Conservation (phyloP, 495 filamentous ascomycete genomes). For the Hyaloscypha bicolor region DNA sequence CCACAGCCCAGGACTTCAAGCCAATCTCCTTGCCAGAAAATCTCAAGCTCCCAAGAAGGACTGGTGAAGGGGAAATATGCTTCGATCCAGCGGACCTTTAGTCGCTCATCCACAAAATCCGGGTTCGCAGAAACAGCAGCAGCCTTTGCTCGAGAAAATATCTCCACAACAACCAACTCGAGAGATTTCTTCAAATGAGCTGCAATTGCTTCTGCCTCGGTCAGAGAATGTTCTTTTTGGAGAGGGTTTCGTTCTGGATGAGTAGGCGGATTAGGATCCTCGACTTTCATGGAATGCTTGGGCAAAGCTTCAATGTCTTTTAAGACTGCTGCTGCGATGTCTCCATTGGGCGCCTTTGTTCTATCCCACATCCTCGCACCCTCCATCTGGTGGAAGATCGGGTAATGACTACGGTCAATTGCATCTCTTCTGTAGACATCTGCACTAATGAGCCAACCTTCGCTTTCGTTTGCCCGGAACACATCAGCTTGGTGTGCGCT, state of each 20-base stretch:
- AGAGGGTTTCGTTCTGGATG: slow-evolving; percentile 83
- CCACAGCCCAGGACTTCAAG: slow-evolving; percentile 93
- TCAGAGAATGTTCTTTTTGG: slow-evolving; percentile 67
- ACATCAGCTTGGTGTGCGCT: slow-evolving; percentile 89
- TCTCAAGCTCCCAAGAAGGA: slow-evolving; percentile 93
- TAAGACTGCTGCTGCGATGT: slow-evolving; percentile 64
- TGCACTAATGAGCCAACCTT: slow-evolving; percentile 88
- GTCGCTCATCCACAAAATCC: slow-evolving; percentile 53
- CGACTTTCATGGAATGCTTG: slow-evolving; percentile 69
- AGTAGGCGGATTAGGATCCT: slow-evolving; percentile 81
- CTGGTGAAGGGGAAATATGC: slow-evolving; percentile 96
- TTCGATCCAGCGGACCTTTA: slow-evolving; percentile 91
- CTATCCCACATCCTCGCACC: slow-evolving; percentile 91
- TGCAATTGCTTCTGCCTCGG: slow-evolving; percentile 80
- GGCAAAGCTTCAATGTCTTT: slow-evolving; percentile 71
- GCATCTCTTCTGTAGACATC: slow-evolving; percentile 97
- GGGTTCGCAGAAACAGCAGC: slow-evolving; percentile 59
- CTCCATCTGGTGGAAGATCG: slow-evolving; percentile 99
- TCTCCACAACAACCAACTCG: slow-evolving; percentile 84
- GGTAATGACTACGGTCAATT: slow-evolving; percentile 92
- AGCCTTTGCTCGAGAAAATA: slow-evolving; percentile 77
- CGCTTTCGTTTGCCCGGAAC: slow-evolving; percentile 71
- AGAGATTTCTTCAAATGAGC: slow-evolving; percentile 88
- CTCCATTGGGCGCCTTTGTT: slow-evolving; percentile 51
- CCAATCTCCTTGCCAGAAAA: slow-evolving; percentile 94